Base-by-base conservation (phyloP, 768 basidiomycete species). In the Phaeotremella fagi region DNA sequence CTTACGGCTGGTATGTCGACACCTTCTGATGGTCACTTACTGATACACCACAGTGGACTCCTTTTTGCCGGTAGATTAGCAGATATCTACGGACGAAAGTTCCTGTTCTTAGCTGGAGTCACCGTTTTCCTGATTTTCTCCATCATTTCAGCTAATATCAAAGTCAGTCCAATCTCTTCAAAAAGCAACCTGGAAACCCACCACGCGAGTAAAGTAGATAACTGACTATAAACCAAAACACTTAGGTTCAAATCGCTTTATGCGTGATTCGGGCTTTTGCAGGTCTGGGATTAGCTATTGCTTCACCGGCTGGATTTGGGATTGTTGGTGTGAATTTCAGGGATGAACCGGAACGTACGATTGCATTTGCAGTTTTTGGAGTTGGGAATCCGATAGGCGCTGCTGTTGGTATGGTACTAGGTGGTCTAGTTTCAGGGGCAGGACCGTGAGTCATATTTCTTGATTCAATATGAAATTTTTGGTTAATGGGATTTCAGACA, bases 371-470 rank as follows among this genome's bases (percentile, higher is more conserved):
- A 0, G 84, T 85, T 0, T 90, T 90, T 55, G 79, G 84, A 1
- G 84, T 87, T 0, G 90, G 90, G 24, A 86, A 84, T 2, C 88
- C 90, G 0, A 64, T 91, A 3, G 89, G 90, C 0, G 85, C 80
- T 0, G 84, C 82, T 0, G 75, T 87, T 6, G 88, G 89, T 0
- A 78, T 77, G 28, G 75, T 82, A 0, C 50, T 87, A 0, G 88
- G 88, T 14, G 87, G 85, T 4, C 75, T 83, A 2, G 71, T 88
- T 18, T 84, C 83, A 0, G 80, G 86, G 63, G 68, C 76, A 1
- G 73, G 73, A 44, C 23, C 37, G 79, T 79, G 52, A 50, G 75
- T 67, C 2, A n/a, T n/a, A n/a, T n/a, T n/a, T n/a, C n/a, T n/a
- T n/a, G n/a, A n/a, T n/a, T n/a, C n/a, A n/a, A n/a, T n/a, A n/a